phyloP scores from a whole-genome alignment of 257 asterid species.

The Voacanga thouarsii region DNA sequence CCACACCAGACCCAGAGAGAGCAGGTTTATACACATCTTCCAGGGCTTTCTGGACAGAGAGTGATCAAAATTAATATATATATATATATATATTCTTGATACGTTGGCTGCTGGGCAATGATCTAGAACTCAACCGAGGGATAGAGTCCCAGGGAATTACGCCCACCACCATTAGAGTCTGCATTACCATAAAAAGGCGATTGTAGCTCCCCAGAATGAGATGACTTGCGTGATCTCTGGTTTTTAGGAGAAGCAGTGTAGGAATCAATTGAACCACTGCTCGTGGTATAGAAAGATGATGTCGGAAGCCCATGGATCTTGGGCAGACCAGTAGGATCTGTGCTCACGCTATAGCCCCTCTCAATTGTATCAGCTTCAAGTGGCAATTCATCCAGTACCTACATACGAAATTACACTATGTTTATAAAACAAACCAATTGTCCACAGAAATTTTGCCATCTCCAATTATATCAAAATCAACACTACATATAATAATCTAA shows the following conservation, averaged over 20 bases:
- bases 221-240: slow-evolving; percentile 60
- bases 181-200: slow-evolving; percentile 40
- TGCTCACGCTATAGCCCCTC: slow-evolving; percentile 60
- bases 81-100: background rate
- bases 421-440: background rate
- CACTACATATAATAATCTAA: too few species aligned
- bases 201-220: slow-evolving; percentile 85
- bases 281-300: slow-evolving; percentile 55
- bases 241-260: slow-evolving; percentile 52
- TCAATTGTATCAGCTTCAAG: slow-evolving; percentile 65
- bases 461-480: too few species aligned
- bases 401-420: background rate
- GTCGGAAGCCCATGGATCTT: slow-evolving; percentile 88
- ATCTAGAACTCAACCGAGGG: slow-evolving; percentile 50
- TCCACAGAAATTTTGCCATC: background rate
- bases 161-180: slow-evolving; percentile 68
- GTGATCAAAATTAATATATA: slow-evolving; percentile 21
- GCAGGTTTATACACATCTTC: slow-evolving; percentile 3
- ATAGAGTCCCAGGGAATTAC: slow-evolving; percentile 38
- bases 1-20: slow-evolving; percentile 22
- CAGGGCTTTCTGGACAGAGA: slow-evolving; percentile 13
- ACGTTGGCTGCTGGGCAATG: background rate
- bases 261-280: slow-evolving; percentile 56
- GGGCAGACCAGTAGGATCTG: slow-evolving; percentile 84
- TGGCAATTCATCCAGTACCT: slow-evolving; percentile 75